Base-by-base conservation (phyloP, 106 monocot species). In the Posidonia australis region DNA sequence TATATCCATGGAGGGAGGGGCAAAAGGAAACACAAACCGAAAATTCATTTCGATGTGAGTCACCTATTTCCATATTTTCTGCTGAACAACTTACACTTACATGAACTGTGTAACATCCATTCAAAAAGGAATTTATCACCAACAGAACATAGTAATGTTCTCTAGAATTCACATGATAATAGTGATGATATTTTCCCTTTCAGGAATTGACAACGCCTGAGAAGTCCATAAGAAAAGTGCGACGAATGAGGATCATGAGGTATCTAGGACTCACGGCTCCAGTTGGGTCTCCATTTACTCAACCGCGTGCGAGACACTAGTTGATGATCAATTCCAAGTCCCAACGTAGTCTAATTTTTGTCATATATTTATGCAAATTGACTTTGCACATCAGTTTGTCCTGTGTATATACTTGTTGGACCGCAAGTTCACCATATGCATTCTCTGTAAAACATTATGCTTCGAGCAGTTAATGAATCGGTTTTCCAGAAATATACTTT, bases 41-140 rank as follows among this genome's bases (percentile, higher is more conserved):
- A 65, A 27, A 23, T 77, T 65, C 76, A 69, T 58, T 77, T 77
- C 24, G 76, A 77, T 59, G 76, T 77, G 65, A 77, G 76, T 69
- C 16, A 30, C 9, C 21, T 10, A 54, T 22, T 19, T 24, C 19
- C 21, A 54, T 22, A 24, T 20, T 54, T 14, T 51, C 49, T 14
- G 49, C 20, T 1, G 49, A 51, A 51, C 49, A 18, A n/a, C n/a
- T n/a, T n/a, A n/a, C n/a, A n/a, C n/a, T n/a, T n/a, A n/a, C n/a
- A n/a, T n/a, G n/a, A n/a, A n/a, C n/a, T n/a, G n/a, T n/a, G n/a
- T n/a, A n/a, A n/a, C n/a, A n/a, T n/a, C n/a, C n/a, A n/a, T n/a
- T n/a, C n/a, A n/a, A n/a, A n/a, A n/a, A n/a, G n/a, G n/a, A n/a
- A n/a, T n/a, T n/a, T n/a, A n/a, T n/a, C n/a, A n/a, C n/a, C n/a